Evolutionary conservation across 306 rosid genomes (phyloP).

Genomic region (Pyrus pyrifolia): DNA sequence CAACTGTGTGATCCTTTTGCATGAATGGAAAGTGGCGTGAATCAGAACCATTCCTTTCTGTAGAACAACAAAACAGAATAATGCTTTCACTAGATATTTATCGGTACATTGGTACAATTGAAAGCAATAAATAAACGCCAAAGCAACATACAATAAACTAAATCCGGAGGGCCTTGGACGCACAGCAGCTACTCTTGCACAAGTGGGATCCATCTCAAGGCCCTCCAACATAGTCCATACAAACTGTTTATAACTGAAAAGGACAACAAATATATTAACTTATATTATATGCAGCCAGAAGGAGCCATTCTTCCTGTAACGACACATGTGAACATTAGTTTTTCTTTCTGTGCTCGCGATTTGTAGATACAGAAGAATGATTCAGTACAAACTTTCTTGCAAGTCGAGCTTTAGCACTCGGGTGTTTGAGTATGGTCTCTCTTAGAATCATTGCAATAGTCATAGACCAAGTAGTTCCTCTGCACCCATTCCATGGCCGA

Average conservation of each 20-base stretch:
- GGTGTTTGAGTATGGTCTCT: constrained; percentile 75
- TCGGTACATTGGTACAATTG: background rate
- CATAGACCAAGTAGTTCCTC: constrained; percentile 56
- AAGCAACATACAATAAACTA: background rate
- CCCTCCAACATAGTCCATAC: constrained; percentile 3
- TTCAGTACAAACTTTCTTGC: too few relatives aligned
- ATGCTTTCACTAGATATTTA: background rate
- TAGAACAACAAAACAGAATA: background rate
- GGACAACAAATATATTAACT: background rate
- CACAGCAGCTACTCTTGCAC: background rate
- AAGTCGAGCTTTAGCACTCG: constrained; percentile 38
- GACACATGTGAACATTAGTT: background rate
- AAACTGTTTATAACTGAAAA: background rate
- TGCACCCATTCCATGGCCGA: constrained; percentile 71
- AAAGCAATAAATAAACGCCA: background rate
- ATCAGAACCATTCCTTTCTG: background rate
- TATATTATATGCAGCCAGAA: background rate
- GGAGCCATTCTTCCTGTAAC: background rate
- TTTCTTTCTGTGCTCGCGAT: background rate
- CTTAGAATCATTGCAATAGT: constrained; percentile 66
- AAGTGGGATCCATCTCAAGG: constrained; percentile 46
- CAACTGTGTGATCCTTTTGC: background rate
- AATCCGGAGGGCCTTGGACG: background rate
- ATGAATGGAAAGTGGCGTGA: background rate
- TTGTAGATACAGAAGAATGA: background rate